Evolutionary conservation across 1,139 yeast species (phyloP).

Genomic region (Entelexis sorbosivorans): DNA sequence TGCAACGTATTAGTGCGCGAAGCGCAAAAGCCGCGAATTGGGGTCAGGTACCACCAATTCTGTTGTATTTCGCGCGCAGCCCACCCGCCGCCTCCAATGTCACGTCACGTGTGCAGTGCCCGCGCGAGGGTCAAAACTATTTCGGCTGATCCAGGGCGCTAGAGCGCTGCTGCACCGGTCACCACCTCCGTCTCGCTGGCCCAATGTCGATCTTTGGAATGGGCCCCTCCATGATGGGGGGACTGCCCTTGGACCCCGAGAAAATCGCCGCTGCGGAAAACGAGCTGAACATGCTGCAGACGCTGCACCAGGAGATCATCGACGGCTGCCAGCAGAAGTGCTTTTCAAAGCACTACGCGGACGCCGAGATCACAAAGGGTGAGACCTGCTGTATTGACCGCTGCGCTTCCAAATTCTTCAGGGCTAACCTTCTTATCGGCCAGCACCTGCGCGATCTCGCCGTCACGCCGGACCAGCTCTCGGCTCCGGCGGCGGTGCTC

Average conservation of each 20-base stretch:
- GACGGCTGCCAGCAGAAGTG: slow-evolving; percentile 57
- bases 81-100: too few species aligned
- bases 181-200: background rate
- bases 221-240: slow-evolving; percentile 19
- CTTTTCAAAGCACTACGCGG: slow-evolving; percentile 64
- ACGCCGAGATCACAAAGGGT: slow-evolving; percentile 67
- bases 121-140: background rate
- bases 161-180: background rate
- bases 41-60: too few species aligned
- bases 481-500: slow-evolving; percentile 19
- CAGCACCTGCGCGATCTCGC: slow-evolving; percentile 32
- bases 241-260: slow-evolving; percentile 48
- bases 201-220: slow-evolving; percentile 23
- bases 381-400: slow-evolving; percentile 66
- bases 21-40: too few species aligned
- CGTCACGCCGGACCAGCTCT: slow-evolving; percentile 13
- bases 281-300: slow-evolving; percentile 63
- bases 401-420: slow-evolving; percentile 64
- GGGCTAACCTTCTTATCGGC: slow-evolving; percentile 55
- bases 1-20: too few species aligned
- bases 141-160: background rate
- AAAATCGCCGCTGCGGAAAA: slow-evolving; percentile 60
- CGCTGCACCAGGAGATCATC: slow-evolving; percentile 47
- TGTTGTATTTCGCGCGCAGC: too few species aligned
- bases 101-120: background rate